Evolutionary conservation across 805 yeast genomes (phyloP), one percentile per base, ranked within the genome.

Genomic region (Wickerhamiella azyma): DNA sequence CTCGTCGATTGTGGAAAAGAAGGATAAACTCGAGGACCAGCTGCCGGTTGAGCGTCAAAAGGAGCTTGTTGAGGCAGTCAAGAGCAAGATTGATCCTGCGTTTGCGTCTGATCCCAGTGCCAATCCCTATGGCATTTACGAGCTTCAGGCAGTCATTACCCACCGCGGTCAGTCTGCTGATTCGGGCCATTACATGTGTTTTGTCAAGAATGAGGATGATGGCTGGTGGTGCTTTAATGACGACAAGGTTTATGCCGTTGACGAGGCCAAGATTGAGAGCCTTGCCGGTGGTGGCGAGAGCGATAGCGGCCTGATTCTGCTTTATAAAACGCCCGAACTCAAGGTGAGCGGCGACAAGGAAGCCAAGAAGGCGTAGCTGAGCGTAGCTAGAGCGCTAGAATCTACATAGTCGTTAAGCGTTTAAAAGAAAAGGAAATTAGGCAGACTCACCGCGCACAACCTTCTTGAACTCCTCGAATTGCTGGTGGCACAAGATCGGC

Each of bases 211-310:
- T 62, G 75, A 54, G 46, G 62, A 57, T 83, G 28, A 79, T 81
- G 41, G 70, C 52, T 92, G 99, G 99, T 89, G 84, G 81, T 80
- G 79, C 63, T 92, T 85, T 66, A 86, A 92, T 61, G 99, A 92
- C 63, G 95, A 88, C 65, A 81, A 81, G 60, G 94, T 92, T 14
- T 68, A 76, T 7, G 66, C 71, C 37, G 86, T 88, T n/a, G 76
- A 72, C 51, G 81, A 77, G 58, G 92, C 86, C 43, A 85, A 76
- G 59, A 77, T 92, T 50, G 95, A 86, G 62, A 64, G 74, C 47
- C 71, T 92, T 53, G 83, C 96, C 5, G 99, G 98, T 38, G 99
- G 99, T 48, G 96, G 97, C 48, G 98, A 94, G 67, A 48, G 94
- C 55, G 99, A 92, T 64, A 79, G 92, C 57, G 99, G 98, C 2